These are phyloP conservation scores for Nannizziopsis barbatae DNA, from an alignment of 2,329 filamentous ascomycete genomes.

Conservation along the genomic window DNA sequence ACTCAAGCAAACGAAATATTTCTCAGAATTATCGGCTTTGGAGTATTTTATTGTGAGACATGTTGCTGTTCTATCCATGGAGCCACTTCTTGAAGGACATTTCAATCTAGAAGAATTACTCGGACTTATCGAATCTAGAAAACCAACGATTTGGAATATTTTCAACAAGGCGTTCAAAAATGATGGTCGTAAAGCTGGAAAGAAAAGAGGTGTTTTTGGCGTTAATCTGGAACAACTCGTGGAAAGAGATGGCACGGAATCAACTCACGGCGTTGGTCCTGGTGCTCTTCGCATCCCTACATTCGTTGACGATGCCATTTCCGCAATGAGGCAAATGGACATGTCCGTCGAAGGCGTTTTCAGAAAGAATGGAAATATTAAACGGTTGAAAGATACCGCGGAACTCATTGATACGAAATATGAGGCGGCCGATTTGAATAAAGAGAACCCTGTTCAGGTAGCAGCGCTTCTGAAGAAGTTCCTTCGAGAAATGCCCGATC, in stretches of 20 bases:
- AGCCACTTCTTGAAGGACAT: slow-evolving; percentile 76
- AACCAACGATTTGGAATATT: slow-evolving; percentile 95
- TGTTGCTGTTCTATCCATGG: slow-evolving; percentile 87
- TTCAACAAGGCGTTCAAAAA: slow-evolving; percentile 94
- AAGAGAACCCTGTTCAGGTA: slow-evolving; percentile 84
- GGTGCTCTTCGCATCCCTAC: slow-evolving; percentile 81
- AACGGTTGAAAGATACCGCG: slow-evolving; percentile 74
- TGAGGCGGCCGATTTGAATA: slow-evolving; percentile 72
- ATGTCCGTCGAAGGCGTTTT: slow-evolving; percentile 98
- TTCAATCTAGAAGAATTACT: slow-evolving; percentile 92
- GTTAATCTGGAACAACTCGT: slow-evolving; percentile 79
- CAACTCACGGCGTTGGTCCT: slow-evolving; percentile 91
- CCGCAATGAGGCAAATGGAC: slow-evolving; percentile 96
- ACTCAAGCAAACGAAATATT: slow-evolving; percentile 64
- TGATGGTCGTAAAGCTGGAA: slow-evolving; percentile 56
- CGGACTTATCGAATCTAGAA: slow-evolving; percentile 82
- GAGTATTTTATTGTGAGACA: slow-evolving; percentile 98
- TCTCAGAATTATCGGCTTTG: slow-evolving; percentile 85
- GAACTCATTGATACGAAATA: slow-evolving; percentile 78
- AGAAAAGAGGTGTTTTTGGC: slow-evolving; percentile 91
- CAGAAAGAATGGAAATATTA: slow-evolving; percentile 98
- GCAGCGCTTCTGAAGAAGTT: slow-evolving; percentile 93
- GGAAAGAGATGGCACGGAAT: slow-evolving; percentile 89
- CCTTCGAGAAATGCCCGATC: slow-evolving; percentile 85
- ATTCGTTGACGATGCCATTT: slow-evolving; percentile 88